Evolutionary conservation across 441 rosid genomes (phyloP), one percentile per base, ranked within the genome.

Genomic region (Gossypium schwendimanii): DNA sequence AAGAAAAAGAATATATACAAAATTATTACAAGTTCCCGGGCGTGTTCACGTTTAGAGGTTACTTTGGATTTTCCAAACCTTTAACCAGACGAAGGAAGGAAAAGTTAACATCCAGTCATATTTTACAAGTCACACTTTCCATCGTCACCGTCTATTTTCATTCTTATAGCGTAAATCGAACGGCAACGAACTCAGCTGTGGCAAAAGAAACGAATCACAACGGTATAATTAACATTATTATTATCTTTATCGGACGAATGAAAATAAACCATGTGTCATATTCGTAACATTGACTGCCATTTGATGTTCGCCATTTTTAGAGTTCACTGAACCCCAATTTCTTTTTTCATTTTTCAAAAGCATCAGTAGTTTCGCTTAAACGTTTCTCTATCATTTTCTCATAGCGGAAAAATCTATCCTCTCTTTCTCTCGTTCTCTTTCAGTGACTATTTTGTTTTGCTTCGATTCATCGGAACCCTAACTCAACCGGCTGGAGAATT

Each of bases 401-500:
- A 59, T 31, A 31, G 77, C 68, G 70, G 18, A 17, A 55, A 52
- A 62, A 1, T 33, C 33, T 60, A 50, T 62, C 6, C 50, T 62
- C 10, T 15, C 12, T 17, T 36, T 44, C 23, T 63, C 74, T 21
- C 33, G 57, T 17, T 15, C 21, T 26, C 36, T 66, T 9, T 14
- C 31, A 15, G 11, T 49, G 67, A 36, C 59, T 18, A 36, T 21
- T 57, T 54, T 72, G 8, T 71, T n/a, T 55, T 65, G 59, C 47
- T 81, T 74, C 76, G 70, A 71, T 64, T 79, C 28, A 78, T 82
- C 85, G 85, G 84, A 87, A 83, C 90, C 90, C 92, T 87, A 86
- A 75, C 77, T 77, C 81, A 76, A 81, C 82, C 85, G 80, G 73
- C 81, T 82, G 75, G 80, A 39, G 66, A 80, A 64, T 76, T 23